Evolutionary conservation across 805 yeast species (phyloP).

Genomic region (Metschnikowia dekortorum): DNA sequence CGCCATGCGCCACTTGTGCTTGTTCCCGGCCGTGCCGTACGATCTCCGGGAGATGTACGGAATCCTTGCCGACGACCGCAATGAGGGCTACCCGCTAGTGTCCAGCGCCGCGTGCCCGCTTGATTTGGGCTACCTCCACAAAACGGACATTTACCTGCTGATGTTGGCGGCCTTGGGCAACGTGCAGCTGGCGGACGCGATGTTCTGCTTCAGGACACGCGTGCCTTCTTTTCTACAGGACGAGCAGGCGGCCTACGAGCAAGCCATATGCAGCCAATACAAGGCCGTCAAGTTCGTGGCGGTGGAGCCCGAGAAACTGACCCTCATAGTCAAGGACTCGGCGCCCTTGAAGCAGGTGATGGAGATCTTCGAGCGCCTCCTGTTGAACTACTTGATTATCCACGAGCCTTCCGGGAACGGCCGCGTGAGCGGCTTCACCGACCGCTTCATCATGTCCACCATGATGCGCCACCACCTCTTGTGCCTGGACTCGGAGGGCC

Average conservation of each 20-base stretch:
- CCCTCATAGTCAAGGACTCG: constrained; percentile 25
- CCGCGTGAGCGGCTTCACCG: constrained; percentile 34
- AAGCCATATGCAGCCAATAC: neutral
- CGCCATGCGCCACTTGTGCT: constrained; percentile 25
- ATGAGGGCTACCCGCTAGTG: constrained; percentile 41
- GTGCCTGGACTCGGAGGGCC: constrained; percentile 5
- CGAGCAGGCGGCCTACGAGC: constrained; percentile 7
- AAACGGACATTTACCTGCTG: constrained; percentile 21
- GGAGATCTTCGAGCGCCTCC: constrained; percentile 37
- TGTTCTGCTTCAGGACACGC: constrained; percentile 9
- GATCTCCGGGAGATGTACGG: constrained; percentile 17
- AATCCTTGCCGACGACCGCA: constrained; percentile 28
- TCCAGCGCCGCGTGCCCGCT: constrained; percentile 22
- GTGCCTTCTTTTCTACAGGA: constrained; percentile 7
- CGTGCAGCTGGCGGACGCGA: constrained; percentile 10
- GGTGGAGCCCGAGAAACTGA: constrained; percentile 13
- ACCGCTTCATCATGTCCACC: constrained; percentile 31
- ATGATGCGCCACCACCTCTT: constrained; percentile 26
- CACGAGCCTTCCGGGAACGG: constrained; percentile 15
- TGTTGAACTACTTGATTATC: constrained; percentile 33
- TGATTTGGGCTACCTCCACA: constrained; percentile 33
- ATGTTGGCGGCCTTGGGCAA: constrained; percentile 12
- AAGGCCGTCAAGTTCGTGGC: constrained; percentile 6
- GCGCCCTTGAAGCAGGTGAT: constrained; percentile 30
- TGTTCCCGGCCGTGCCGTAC: constrained; percentile 26